Conservation (phyloP, 495 filamentous ascomycete species). For the Xeromyces bisporus region DNA sequence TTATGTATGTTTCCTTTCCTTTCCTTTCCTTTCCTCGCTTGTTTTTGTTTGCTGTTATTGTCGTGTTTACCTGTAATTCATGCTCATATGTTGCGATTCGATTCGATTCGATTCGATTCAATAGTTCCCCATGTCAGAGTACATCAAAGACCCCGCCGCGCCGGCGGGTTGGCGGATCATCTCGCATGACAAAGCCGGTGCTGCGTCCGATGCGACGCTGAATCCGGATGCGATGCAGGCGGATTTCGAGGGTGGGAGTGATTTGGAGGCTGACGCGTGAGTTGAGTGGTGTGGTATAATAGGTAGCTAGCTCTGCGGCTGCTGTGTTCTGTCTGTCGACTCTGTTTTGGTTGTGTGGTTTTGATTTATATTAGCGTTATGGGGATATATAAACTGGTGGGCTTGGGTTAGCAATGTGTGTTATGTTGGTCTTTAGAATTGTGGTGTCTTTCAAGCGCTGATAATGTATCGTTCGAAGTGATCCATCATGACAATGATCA, state of each 20-base stretch:
- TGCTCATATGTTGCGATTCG: conserved; percentile 1
- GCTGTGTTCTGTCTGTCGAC: too few relatives aligned
- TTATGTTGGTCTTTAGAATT: too few relatives aligned
- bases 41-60: background rate
- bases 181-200: conserved; percentile 44
- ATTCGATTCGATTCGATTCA: background rate
- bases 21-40: background rate
- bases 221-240: conserved; percentile 33
- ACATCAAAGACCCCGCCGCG: conserved; percentile 50
- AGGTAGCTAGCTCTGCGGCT: too few relatives aligned
- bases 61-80: background rate
- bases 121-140: conserved; percentile 73
- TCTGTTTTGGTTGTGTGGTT: too few relatives aligned
- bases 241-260: conserved; percentile 18
- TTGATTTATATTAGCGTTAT: too few relatives aligned
- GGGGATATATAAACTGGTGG: too few relatives aligned
- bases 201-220: conserved; percentile 20
- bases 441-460: too few relatives aligned
- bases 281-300: too few relatives aligned
- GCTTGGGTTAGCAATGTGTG: too few relatives aligned
- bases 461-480: too few relatives aligned
- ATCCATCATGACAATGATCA: too few relatives aligned
- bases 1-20: conserved; percentile 38
- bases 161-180: conserved; percentile 53
- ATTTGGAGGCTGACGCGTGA: conserved; percentile 24